Evolutionary conservation across 2,329 filamentous ascomycete species (phyloP), one percentile per base, ranked within the genome.

Genomic region (Trichoderma oligosporum): DNA sequence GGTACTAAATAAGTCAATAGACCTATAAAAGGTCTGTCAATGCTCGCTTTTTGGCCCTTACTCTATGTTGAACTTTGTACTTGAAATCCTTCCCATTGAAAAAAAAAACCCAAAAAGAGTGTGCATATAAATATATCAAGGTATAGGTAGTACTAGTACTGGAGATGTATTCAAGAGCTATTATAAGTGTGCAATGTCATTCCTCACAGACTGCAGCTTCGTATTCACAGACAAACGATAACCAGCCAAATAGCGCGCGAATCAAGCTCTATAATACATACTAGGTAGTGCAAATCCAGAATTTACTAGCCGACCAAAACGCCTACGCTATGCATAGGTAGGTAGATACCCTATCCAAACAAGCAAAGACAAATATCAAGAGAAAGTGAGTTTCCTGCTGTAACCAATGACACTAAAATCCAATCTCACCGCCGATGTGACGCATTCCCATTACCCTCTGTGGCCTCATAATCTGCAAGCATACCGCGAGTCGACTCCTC

Each of bases 291-390:
- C 29, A 54, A n/a, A 45, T 39, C 24, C 33, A 56, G n/a, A 38
- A 24, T 31, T 35, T 29, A 56, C 31, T 29, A 52, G 35, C 29
- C 27, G 53, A 52, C 27, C 46, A 29, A 52, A 60, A 65, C 64
- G 63, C 65, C 64, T 33, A 58, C 60, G 64, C 65, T 66, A 65
- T 66, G 64, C 62, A 60, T 48, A 48, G 31, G 24, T 35, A 29
- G 9, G n/a, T 35, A 9, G 9, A 35, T 18, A 12, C 31, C 27
- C 16, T 36, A 22, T 42, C 16, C 25, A 49, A 49, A 51, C 22
- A 61, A 45, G 20, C 24, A 57, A 45, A 36, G 31, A 12, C 39
- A 53, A 16, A 3, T 4, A 11, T 11, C 11, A 22, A 29, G n/a
- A 46, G 6, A 12, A 27, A 18, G 8, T 16, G 7, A 22, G 16